Percentiles rank a stretch among this genome's conserved stretches.
These are phyloP conservation scores for Rhodotorula sp. DNA, from an alignment of 1,284 basidiomycete genomes.

Conservation along the genomic window DNA sequence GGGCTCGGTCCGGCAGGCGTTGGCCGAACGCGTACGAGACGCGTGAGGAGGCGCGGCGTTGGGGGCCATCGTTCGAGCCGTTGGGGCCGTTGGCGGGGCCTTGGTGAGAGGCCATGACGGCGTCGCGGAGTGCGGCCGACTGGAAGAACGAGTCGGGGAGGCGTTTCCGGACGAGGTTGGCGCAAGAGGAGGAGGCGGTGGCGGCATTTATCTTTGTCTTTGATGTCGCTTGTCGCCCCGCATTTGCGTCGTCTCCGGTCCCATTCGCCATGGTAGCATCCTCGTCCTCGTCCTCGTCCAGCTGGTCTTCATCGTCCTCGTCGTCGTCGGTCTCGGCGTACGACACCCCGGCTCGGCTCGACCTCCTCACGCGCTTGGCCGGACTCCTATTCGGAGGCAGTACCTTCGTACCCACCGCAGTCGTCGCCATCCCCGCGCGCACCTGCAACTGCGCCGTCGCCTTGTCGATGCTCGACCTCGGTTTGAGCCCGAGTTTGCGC, in stretches of 20 bases:
- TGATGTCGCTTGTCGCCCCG: no score
- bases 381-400: background rate
- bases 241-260: no score
- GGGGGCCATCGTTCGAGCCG: no score
- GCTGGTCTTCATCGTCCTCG: background rate
- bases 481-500: conserved; percentile 10
- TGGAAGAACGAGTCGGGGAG: conserved; percentile 34
- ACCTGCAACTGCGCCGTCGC: background rate
- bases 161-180: conserved; percentile 13
- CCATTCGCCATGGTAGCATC: no score
- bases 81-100: background rate
- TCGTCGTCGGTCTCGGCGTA: conserved; percentile 7
- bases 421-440: background rate
- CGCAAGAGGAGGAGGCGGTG: background rate
- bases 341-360: background rate
- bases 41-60: conserved; percentile 24
- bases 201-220: no score
- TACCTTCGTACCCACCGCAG: background rate
- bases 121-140: conserved; percentile 25
- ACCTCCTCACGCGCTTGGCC: background rate
- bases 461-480: conserved; percentile 17
- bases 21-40: conserved; percentile 35
- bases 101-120: conserved; percentile 16
- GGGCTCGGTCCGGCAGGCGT: conserved; percentile 20
- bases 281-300: conserved; percentile 4